phyloP scores from a whole-genome alignment of 768 basidiomycete genomes.

The Tylopilus plumbeoviolaceoides region DNA sequence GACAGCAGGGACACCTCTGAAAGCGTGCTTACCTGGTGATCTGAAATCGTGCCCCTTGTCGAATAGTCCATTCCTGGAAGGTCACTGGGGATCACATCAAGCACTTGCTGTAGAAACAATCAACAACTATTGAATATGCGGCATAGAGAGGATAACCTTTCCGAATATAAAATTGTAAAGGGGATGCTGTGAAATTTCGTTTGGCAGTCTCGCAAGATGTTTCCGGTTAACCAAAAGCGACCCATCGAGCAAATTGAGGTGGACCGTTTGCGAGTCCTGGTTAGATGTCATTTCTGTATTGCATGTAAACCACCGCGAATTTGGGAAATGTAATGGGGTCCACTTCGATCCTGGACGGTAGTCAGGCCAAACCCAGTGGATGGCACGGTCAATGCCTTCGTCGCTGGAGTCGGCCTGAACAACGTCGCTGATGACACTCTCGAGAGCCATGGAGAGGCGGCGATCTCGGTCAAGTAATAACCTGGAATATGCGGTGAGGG shows the following conservation, averaged over 20 bases:
- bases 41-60: slow-evolving; percentile 13
- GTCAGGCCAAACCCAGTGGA: slow-evolving; percentile 19
- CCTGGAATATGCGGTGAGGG: too few relatives aligned
- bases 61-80: slow-evolving; percentile 25
- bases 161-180: slow-evolving; percentile 22
- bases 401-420: neutral
- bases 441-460: slow-evolving; percentile 26
- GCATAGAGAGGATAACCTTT: slow-evolving; percentile 8
- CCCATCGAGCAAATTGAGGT: slow-evolving; percentile 25
- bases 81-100: slow-evolving; percentile 22
- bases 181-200: slow-evolving; percentile 13
- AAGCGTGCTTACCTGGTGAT: slow-evolving; percentile 15
- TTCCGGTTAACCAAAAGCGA: slow-evolving; percentile 26
- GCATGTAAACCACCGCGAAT: slow-evolving; percentile 23
- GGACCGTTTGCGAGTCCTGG: slow-evolving; percentile 19
- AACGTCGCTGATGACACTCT: slow-evolving; percentile 3
- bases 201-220: slow-evolving; percentile 22
- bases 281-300: slow-evolving; percentile 4
- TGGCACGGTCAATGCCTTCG: slow-evolving; percentile 18
- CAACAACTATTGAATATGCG: neutral
- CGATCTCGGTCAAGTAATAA: slow-evolving; percentile 29
- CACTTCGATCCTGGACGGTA: slow-evolving; percentile 28
- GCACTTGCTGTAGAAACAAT: slow-evolving; percentile 12
- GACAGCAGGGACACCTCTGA: neutral
- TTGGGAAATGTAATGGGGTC: slow-evolving; percentile 4